Conservation (phyloP, 2,329 filamentous ascomycete genomes). For the Alternaria angustiovoidea region DNA sequence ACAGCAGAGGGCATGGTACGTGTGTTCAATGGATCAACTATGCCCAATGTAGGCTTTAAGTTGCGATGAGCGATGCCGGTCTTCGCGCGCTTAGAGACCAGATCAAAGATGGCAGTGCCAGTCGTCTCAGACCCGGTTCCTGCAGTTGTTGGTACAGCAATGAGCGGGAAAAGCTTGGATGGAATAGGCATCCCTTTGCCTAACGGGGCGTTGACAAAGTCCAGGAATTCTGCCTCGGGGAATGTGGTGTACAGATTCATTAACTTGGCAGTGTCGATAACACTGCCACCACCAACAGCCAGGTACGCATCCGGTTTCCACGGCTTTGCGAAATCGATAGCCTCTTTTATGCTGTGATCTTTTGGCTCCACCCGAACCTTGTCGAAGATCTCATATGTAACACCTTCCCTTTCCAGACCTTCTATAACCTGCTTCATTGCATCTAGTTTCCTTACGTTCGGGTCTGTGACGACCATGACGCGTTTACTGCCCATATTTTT, state of each 20-base stretch:
- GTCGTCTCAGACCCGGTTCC: slow-evolving; percentile 94
- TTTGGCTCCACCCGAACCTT: slow-evolving; percentile 89
- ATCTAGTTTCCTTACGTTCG: slow-evolving; percentile 79
- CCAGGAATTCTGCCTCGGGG: slow-evolving; percentile 91
- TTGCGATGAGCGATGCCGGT: slow-evolving; percentile 96
- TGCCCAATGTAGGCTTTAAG: slow-evolving; percentile 92
- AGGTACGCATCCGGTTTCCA: slow-evolving; percentile 88
- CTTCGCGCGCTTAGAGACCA: slow-evolving; percentile 88
- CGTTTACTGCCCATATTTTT: slow-evolving; percentile 86
- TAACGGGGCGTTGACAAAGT: slow-evolving; percentile 96
- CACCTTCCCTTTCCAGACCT: slow-evolving; percentile 77
- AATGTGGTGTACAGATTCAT: slow-evolving; percentile 97
- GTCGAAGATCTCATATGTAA: slow-evolving; percentile 83
- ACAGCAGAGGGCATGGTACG: slow-evolving; percentile 95
- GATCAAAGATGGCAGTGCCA: slow-evolving; percentile 96
- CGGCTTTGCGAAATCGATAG: slow-evolving; percentile 84
- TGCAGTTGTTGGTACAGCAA: slow-evolving; percentile 85
- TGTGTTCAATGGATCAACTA: slow-evolving; percentile 87
- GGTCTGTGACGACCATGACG: slow-evolving; percentile 92
- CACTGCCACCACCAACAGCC: slow-evolving; percentile 89
- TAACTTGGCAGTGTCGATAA: slow-evolving; percentile 97
- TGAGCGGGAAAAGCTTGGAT: slow-evolving; percentile 74
- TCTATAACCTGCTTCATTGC: slow-evolving; percentile 91
- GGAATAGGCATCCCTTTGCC: slow-evolving; percentile 83
- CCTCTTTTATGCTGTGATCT: slow-evolving; percentile 88